phyloP scores from a whole-genome alignment of 2,329 filamentous ascomycete genomes.

The Sporothrix variecibatus region DNA sequence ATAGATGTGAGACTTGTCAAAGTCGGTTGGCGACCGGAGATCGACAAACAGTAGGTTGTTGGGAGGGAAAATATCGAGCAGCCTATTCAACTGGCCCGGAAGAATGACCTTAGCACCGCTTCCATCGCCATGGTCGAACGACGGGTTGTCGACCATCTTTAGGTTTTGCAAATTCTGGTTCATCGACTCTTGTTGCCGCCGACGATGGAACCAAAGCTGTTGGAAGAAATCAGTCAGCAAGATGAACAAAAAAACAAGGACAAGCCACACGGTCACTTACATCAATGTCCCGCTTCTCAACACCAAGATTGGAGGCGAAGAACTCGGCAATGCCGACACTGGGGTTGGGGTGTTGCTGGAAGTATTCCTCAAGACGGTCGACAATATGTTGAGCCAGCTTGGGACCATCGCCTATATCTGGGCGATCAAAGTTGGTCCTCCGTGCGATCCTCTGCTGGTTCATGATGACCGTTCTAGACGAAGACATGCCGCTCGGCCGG shows the following conservation, averaged over 20 bases:
- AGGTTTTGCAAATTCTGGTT: conserved; percentile 49
- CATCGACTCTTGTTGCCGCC: conserved; percentile 52
- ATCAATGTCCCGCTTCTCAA: conserved; percentile 54
- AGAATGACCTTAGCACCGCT: conserved; percentile 51
- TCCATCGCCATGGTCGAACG: conserved; percentile 26
- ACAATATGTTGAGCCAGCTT: conserved; percentile 53
- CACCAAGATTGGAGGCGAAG: conserved; percentile 56
- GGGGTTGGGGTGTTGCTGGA: conserved; percentile 50
- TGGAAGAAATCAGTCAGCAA: neutral
- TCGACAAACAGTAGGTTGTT: conserved; percentile 53
- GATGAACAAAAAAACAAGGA: neutral
- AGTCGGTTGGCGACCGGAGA: conserved; percentile 50
- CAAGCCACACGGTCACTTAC: conserved; percentile 5
- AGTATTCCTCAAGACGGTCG: conserved; percentile 56
- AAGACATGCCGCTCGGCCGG: neutral
- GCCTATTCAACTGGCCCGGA: conserved; percentile 51
- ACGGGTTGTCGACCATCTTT: conserved; percentile 42
- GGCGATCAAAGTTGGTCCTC: conserved; percentile 42
- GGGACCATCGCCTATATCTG: conserved; percentile 45
- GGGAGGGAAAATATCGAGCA: conserved; percentile 53
- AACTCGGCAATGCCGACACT: conserved; percentile 54
- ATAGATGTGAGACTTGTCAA: conserved; percentile 54
- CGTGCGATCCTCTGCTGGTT: conserved; percentile 49
- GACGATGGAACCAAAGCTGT: conserved; percentile 54
- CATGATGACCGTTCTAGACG: conserved; percentile 43